Evolutionary conservation across 495 filamentous ascomycete species (phyloP).

Genomic region (Penicillium daleae): DNA sequence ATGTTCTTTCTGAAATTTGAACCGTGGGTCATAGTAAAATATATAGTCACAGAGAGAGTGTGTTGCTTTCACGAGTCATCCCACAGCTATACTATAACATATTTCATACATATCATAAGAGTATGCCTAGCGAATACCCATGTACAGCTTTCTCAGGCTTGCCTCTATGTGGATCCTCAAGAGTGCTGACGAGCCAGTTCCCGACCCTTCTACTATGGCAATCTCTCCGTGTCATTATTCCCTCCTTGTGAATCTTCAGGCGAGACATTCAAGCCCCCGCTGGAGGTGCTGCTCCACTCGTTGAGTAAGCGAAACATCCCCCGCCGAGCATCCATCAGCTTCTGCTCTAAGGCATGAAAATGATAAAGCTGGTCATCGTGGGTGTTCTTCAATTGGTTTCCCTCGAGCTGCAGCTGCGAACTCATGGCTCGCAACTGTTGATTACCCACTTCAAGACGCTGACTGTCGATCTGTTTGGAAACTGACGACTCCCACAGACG

Average conservation of each 20-base stretch:
- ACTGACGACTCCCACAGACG: conserved; percentile 17
- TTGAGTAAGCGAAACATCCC: background rate
- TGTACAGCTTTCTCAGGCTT: too few relatives aligned
- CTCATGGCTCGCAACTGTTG: conserved; percentile 2
- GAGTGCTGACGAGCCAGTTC: too few relatives aligned
- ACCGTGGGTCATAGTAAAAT: too few relatives aligned
- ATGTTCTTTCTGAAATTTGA: too few relatives aligned
- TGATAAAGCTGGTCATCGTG: background rate
- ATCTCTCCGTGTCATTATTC: background rate
- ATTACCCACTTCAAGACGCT: conserved; percentile 7
- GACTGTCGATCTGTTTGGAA: conserved; percentile 10
- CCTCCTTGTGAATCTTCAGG: background rate
- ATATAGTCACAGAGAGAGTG: too few relatives aligned
- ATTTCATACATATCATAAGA: too few relatives aligned
- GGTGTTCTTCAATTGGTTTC: background rate
- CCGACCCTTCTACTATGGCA: background rate
- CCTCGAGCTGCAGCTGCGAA: background rate
- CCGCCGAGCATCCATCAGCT: background rate
- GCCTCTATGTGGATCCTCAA: too few relatives aligned
- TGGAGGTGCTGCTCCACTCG: conserved; percentile 1
- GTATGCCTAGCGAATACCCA: too few relatives aligned
- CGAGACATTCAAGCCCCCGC: background rate
- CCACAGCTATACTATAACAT: too few relatives aligned
- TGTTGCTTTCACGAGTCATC: too few relatives aligned
- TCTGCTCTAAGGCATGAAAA: background rate